phyloP scores from a whole-genome alignment of 192 early-diverging fungal genomes.

The Kickxella alabastrina region DNA sequence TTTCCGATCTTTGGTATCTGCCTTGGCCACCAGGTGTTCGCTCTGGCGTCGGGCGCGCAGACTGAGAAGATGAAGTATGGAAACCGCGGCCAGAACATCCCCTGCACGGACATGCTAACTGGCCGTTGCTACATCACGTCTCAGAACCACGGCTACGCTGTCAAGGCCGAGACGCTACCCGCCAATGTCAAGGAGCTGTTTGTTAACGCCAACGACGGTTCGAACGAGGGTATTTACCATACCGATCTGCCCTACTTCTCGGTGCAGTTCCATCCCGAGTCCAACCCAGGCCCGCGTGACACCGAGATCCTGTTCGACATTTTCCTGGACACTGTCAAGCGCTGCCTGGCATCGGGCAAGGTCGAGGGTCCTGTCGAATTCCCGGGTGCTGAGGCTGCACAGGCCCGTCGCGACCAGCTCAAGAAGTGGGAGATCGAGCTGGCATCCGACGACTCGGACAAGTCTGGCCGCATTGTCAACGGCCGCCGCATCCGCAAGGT shows the following conservation, averaged over 20 bases:
- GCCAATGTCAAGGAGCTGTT: constrained; percentile 73
- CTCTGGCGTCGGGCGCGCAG: constrained; percentile 86
- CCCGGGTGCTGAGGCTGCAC: constrained; percentile 55
- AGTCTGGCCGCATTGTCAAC: constrained; percentile 49
- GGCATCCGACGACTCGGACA: constrained; percentile 35
- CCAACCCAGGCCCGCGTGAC: constrained; percentile 92
- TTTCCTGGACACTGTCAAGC: constrained; percentile 75
- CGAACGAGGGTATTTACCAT: constrained; percentile 98
- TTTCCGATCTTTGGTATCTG: constrained; percentile 99
- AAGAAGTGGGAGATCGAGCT: constrained; percentile 47
- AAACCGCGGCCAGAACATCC: constrained; percentile 99
- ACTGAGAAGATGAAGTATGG: constrained; percentile 98
- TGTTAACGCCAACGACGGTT: constrained; percentile 97
- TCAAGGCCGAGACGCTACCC: constrained; percentile 76
- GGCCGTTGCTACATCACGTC: constrained; percentile 98
- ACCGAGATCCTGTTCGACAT: constrained; percentile 97
- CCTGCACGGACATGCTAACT: constrained; percentile 92
- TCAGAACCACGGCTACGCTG: constrained; percentile 98
- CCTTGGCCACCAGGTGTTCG: constrained; percentile 96
- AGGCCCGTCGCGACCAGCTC: constrained; percentile 28
- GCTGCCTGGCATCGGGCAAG: constrained; percentile 64
- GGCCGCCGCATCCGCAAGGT: constrained; percentile 83
- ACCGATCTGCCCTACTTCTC: constrained; percentile 87
- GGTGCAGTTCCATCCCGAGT: constrained; percentile 99
- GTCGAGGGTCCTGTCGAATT: constrained; percentile 69